A percentile compares a stretch with the other conserved stretches of the same genome.
Conservation (phyloP, 139 green algal genomes). For the Yamagishiella unicocca region DNA sequence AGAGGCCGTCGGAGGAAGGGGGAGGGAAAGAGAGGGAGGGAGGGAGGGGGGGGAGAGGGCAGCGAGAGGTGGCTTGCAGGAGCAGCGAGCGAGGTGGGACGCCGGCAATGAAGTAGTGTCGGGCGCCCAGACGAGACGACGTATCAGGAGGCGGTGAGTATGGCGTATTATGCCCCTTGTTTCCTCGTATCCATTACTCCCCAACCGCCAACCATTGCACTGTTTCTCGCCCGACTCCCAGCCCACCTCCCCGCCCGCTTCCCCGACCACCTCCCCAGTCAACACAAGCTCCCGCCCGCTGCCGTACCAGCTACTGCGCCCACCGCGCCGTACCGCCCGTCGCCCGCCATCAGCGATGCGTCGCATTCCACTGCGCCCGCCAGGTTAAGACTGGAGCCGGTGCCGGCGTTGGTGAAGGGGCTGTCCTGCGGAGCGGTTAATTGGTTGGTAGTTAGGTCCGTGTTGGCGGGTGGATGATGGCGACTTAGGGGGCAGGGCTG, state of each 20-base stretch:
- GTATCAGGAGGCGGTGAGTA: background rate
- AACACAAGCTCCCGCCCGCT: background rate
- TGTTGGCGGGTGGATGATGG: background rate
- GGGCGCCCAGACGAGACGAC: no score
- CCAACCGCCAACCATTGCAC: no score
- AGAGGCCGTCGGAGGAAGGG: no score
- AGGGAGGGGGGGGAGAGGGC: no score
- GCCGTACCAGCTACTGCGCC: slow-evolving; percentile 81
- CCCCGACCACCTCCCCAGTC: background rate
- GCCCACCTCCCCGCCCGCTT: background rate
- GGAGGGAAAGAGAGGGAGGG: no score
- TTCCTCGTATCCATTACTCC: background rate
- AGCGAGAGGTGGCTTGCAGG: no score
- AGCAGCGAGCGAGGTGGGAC: no score
- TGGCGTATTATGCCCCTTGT: background rate
- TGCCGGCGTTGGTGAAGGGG: slow-evolving; percentile 80
- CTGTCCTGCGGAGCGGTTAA: slow-evolving; percentile 65
- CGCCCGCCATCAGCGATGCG: slow-evolving; percentile 78
- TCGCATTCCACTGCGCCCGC: slow-evolving; percentile 87
- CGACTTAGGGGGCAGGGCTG: background rate
- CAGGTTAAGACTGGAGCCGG: slow-evolving; percentile 82
- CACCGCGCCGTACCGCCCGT: slow-evolving; percentile 77
- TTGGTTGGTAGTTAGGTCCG: background rate
- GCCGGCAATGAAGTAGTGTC: no score
- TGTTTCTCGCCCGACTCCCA: background rate